phyloP scores from a whole-genome alignment of 441 rosid genomes.

The Arabidopsis hybrid region DNA sequence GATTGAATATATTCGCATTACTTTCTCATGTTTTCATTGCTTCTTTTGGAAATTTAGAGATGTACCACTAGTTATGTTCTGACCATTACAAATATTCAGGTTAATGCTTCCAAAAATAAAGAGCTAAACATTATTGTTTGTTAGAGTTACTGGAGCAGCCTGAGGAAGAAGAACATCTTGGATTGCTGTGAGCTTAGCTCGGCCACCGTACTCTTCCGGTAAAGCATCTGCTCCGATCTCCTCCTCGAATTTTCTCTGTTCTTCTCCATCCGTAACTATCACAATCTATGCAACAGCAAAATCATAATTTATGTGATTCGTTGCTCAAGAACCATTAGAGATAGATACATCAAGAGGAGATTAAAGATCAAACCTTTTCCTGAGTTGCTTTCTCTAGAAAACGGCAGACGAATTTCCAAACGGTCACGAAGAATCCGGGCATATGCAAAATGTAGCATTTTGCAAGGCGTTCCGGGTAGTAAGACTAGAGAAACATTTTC shows the following conservation, averaged over 20 bases:
- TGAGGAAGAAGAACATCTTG: slow-evolving; percentile 65
- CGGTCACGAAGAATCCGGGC: slow-evolving; percentile 76
- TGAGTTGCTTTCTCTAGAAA: slow-evolving; percentile 83
- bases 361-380: slow-evolving; percentile 64
- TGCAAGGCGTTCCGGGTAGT: slow-evolving; percentile 89
- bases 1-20: not conserved
- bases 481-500: slow-evolving; percentile 55
- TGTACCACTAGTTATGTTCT: not conserved
- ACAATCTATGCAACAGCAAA: slow-evolving; percentile 32
- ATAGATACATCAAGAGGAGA: not conserved
- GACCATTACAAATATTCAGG: slow-evolving; percentile 1
- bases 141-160: slow-evolving; percentile 24
- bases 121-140: slow-evolving; percentile 28
- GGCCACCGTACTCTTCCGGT: slow-evolving; percentile 76
- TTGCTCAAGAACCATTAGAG: not conserved
- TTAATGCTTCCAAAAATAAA: not conserved
- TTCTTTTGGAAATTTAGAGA: not conserved
- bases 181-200: slow-evolving; percentile 58
- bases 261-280: slow-evolving; percentile 57
- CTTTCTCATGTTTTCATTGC: not conserved
- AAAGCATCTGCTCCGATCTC: slow-evolving; percentile 63
- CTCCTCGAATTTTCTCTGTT: slow-evolving; percentile 46
- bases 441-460: slow-evolving; percentile 70
- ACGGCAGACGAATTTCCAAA: slow-evolving; percentile 80
- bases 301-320: not conserved